Base-by-base conservation (phyloP, 768 basidiomycete species). In the Austroboletus festivus region DNA sequence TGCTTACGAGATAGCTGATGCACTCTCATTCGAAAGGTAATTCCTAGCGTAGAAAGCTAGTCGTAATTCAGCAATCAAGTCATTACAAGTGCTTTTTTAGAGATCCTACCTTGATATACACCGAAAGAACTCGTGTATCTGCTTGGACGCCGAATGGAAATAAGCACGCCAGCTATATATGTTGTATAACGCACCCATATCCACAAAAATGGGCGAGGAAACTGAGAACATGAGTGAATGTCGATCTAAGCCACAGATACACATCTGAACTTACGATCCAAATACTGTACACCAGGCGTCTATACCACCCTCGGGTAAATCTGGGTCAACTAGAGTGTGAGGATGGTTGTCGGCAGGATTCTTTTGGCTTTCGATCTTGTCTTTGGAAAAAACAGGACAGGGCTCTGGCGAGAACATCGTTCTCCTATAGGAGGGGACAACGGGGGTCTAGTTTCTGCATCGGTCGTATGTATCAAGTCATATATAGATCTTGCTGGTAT, bases 141-240 rank as follows among this genome's bases (percentile, higher is more conserved):
- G 18, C 7, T n/a, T n/a, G n/a, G n/a, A n/a, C n/a, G n/a, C n/a
- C n/a, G n/a, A n/a, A n/a, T n/a, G n/a, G n/a, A n/a, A n/a, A n/a
- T n/a, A n/a, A n/a, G n/a, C n/a, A n/a, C n/a, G n/a, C n/a, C n/a
- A n/a, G n/a, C n/a, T n/a, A n/a, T n/a, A n/a, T n/a, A n/a, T n/a
- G n/a, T n/a, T n/a, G n/a, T n/a, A n/a, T 2, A 19, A 42, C 64
- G 5, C 35, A 55, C 64, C 64, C 64, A 30, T 28, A 67, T 46
- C 60, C 55, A 40, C 60, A 60, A 20, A 67, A 60, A 33, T 62
- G 57, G 1, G 38, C 53, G 37, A 65, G 51, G 35, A 67, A 67
- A 12, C 64, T 66, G 15, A 28, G 12, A 31, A 44, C 4, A 15
- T 15, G n/a, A 4, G 22, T 60, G 1, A 19, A 39, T 5, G 5